Evolutionary conservation across 2,329 filamentous ascomycete genomes (phyloP).

Genomic region (Coccinonectria pachysandricola): DNA sequence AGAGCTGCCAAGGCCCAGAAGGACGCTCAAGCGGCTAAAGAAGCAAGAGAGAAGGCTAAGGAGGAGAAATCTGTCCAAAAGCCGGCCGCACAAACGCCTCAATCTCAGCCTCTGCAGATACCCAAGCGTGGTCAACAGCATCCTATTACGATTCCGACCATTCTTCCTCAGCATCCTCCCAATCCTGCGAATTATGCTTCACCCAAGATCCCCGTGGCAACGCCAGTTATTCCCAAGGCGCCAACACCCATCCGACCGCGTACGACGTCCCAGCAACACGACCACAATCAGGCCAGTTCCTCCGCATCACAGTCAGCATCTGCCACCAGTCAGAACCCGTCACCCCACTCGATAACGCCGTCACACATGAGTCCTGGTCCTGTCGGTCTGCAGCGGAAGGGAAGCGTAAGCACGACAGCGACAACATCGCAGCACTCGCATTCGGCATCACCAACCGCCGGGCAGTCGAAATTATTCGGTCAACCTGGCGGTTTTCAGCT

Average conservation of each 20-base stretch:
- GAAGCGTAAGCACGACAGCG: slow-evolving; percentile 34
- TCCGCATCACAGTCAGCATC: slow-evolving; percentile 56
- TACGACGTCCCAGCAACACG: slow-evolving; percentile 74
- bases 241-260: slow-evolving; percentile 69
- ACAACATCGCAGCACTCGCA: slow-evolving; percentile 23
- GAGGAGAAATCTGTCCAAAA: slow-evolving; percentile 41
- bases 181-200: slow-evolving; percentile 55
- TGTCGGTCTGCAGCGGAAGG: slow-evolving; percentile 53
- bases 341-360: slow-evolving; percentile 52
- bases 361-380: slow-evolving; percentile 55
- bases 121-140: slow-evolving; percentile 29
- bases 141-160: slow-evolving; percentile 33
- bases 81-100: slow-evolving; percentile 29
- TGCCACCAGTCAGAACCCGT: slow-evolving; percentile 44
- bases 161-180: slow-evolving; percentile 49
- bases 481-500: slow-evolving; percentile 42
- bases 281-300: slow-evolving; percentile 57
- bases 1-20: slow-evolving; percentile 47
- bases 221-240: slow-evolving; percentile 72
- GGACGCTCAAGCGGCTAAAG: slow-evolving; percentile 41
- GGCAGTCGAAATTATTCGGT: slow-evolving; percentile 23
- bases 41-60: slow-evolving; percentile 53
- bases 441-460: slow-evolving; percentile 47
- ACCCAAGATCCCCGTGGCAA: slow-evolving; percentile 68
- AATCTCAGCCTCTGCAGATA: slow-evolving; percentile 21